Evolutionary conservation across 495 filamentous ascomycete genomes (phyloP).

Genomic region (Trichocladium uniseriatum): DNA sequence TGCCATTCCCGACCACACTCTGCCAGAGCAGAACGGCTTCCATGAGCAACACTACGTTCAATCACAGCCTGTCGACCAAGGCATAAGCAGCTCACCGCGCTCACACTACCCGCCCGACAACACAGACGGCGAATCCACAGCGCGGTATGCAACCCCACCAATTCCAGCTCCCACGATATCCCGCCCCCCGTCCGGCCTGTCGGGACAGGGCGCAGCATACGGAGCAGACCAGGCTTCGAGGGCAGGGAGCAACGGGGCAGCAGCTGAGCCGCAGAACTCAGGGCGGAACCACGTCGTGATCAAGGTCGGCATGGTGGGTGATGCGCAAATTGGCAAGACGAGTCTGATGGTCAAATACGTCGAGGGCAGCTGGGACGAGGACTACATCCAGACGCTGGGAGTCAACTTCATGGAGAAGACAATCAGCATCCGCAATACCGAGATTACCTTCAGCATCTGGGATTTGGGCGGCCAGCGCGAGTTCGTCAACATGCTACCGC

Average conservation of each 20-base stretch:
- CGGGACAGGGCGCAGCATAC: constrained; percentile 27
- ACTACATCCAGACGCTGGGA: constrained; percentile 97
- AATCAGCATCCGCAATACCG: constrained; percentile 98
- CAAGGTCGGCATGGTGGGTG: constrained; percentile 98
- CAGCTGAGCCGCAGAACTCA: constrained; percentile 35
- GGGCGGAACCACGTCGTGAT: constrained; percentile 87
- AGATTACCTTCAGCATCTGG: constrained; percentile 99
- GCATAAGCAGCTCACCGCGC: constrained; percentile 24
- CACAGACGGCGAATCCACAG: constrained; percentile 29
- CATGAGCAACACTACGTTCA: constrained; percentile 28
- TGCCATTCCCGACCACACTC: neutral
- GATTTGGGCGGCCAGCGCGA: constrained; percentile 96
- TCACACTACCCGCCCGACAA: constrained; percentile 22
- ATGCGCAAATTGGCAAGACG: constrained; percentile 98
- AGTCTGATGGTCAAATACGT: constrained; percentile 99
- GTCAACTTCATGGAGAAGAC: constrained; percentile 99
- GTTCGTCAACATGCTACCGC: constrained; percentile 97
- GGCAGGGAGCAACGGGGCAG: constrained; percentile 30
- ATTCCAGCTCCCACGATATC: constrained; percentile 30
- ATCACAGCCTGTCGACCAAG: constrained; percentile 34
- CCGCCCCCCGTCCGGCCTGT: constrained; percentile 44
- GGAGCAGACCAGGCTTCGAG: constrained; percentile 26
- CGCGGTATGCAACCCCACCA: constrained; percentile 35
- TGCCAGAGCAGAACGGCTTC: constrained; percentile 14
- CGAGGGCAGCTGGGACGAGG: constrained; percentile 97